These are phyloP conservation scores for Phlebopus sp. DNA, from an alignment of 1,284 basidiomycete genomes.

Conservation along the genomic window DNA sequence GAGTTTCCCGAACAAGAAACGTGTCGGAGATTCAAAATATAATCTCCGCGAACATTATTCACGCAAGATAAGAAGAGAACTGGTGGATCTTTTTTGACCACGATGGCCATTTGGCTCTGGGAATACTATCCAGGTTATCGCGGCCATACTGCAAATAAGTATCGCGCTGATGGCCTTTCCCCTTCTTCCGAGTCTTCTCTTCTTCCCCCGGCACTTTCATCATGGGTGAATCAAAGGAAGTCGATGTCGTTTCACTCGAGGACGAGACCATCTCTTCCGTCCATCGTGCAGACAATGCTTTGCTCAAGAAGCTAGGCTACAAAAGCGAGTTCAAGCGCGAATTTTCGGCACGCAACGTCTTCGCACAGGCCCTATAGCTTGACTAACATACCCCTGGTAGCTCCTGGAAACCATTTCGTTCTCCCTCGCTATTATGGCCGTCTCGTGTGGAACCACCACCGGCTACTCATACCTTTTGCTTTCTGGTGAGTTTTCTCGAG, in stretches of 20 bases:
- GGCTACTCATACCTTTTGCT: conserved; percentile 58
- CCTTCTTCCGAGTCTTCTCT: not conserved
- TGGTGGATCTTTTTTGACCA: too few relatives aligned
- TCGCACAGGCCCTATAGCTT: not conserved
- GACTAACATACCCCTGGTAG: conserved; percentile 26
- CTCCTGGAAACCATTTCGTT: conserved; percentile 61
- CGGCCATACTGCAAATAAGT: too few relatives aligned
- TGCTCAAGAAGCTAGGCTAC: conserved; percentile 65
- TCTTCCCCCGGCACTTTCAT: not conserved
- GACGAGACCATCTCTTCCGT: conserved; percentile 6
- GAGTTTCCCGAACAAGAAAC: too few relatives aligned
- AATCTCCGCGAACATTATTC: too few relatives aligned
- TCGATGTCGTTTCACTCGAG: conserved; percentile 3
- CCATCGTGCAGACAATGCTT: conserved; percentile 42
- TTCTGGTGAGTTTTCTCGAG: conserved; percentile 39
- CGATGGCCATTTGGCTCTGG: too few relatives aligned
- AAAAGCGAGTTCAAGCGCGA: conserved; percentile 71
- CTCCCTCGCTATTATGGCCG: conserved; percentile 71
- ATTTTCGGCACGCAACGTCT: conserved; percentile 51
- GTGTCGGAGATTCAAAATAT: too few relatives aligned
- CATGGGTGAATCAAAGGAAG: conserved; percentile 11
- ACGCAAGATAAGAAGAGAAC: too few relatives aligned
- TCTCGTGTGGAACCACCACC: conserved; percentile 61
- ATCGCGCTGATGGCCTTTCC: too few relatives aligned
- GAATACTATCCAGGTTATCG: too few relatives aligned